Evolutionary conservation across 1,139 yeast species (phyloP), one percentile per base, ranked within the genome.

Genomic region (Blastobotrys malaysiensis): DNA sequence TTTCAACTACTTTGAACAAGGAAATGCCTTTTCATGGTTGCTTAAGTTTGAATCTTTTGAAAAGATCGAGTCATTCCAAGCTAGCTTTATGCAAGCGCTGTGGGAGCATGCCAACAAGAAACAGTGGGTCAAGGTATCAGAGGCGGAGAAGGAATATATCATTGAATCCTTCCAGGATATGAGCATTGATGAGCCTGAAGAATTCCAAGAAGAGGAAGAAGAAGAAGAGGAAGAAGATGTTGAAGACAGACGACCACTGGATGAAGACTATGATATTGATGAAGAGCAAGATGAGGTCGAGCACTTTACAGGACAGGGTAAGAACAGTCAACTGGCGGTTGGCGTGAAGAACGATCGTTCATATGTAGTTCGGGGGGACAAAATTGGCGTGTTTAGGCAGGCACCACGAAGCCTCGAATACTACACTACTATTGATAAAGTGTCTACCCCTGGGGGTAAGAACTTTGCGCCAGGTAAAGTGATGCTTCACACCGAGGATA

Each of bases 401-500:
- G 77, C 77, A 27, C 79, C 75, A 11, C 75, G 74, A 24, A 78
- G 78, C 52, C 70, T 89, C 48, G 79, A 82, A 56, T 89, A 79
- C 63, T 73, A 79, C 39, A 82, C 95, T 1, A 80, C 95, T 0
- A 86, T 89, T 57, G 79, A 79, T 48, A 77, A 82, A 59, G 69
- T 89, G 36, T 68, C 78, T n/a, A 77, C 77, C 51, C 69, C 80
- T 14, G 68, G 75, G 11, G 88, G 89, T n/a, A 73, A 76, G 45
- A 63, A 68, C 9, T 73, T 89, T 52, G 73, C 71, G 9, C 96
- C 96, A 0, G 66, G 74, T 26, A 82, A 83, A 61, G 77, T 87
- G 64, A 81, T 88, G 88, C 74, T 89, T 50, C 95, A 88, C 63
- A 79, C 81, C 63, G 84, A 82, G 60, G 97, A 90, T 69, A 75